Base-by-base conservation (phyloP, 2,329 filamentous ascomycete genomes). In the Harringtonia aguacate region DNA sequence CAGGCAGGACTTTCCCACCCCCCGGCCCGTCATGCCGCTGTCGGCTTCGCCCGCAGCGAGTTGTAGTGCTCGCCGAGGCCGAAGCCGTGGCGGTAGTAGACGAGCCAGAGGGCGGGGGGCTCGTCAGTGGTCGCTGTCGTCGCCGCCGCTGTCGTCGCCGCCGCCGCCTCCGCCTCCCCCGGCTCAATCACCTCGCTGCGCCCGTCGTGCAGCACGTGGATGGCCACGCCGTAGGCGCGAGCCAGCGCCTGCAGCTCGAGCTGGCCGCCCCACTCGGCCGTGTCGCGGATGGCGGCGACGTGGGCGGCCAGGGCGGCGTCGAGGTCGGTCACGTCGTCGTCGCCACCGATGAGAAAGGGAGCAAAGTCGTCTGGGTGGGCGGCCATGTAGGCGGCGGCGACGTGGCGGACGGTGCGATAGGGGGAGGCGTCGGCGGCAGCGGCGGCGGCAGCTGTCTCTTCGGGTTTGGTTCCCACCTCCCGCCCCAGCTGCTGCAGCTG, bases 1-100 rank as follows among this genome's bases (percentile, higher is more conserved):
- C n/a, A n/a, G n/a, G n/a, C n/a, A n/a, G n/a, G n/a, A n/a, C n/a
- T n/a, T n/a, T n/a, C n/a, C n/a, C n/a, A n/a, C n/a, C n/a, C n/a
- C n/a, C n/a, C n/a, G n/a, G n/a, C n/a, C n/a, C n/a, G 22, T 39
- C 28, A 28, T 9, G 29, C 21, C 15, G 33, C 15, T 4, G 20
- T 15, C n/a, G 22, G 10, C 44, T 49, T 51, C 56, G 69, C 75
- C 53, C 77, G 63, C 59, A 98, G 64, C 43, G 89, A 94, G 60
- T 98, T 98, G 65, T 98, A 98, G 65, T 98, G 92, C 67, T 97
- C 92, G 13, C 92, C 92, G 40, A 98, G 68, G 2, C 90, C 90
- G 61, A 94, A 97, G 39, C 86, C 86, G 66, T 95, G 88, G 55
- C 85, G 75, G 63, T 97, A 97, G 63, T 97, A 98, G 30, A 88